A percentile compares a stretch with the other conserved stretches of the same genome.
These are phyloP conservation scores for Monascus ruber DNA, from an alignment of 2,329 filamentous ascomycete species.

Conservation along the genomic window DNA sequence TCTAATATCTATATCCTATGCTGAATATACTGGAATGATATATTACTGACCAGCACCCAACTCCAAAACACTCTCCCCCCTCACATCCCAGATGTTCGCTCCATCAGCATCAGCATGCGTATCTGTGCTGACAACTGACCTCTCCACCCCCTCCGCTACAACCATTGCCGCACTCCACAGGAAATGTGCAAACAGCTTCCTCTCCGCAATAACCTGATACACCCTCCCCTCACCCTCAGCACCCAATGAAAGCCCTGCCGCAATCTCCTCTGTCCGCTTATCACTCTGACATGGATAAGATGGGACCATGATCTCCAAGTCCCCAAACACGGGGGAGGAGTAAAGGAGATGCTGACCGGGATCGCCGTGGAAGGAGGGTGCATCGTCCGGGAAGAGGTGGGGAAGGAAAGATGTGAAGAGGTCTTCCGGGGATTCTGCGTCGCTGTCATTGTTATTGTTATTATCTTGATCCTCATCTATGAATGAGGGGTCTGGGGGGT, in stretches of 20 bases:
- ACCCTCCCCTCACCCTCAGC: slow-evolving; percentile 2
- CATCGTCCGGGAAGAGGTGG: slow-evolving; percentile 46
- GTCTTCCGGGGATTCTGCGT: slow-evolving; percentile 34
- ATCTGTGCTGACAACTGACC: slow-evolving; percentile 10
- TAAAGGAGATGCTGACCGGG: slow-evolving; percentile 42
- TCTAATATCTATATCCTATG: too few relatives aligned
- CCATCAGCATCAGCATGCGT: slow-evolving; percentile 7
- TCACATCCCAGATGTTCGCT: slow-evolving; percentile 30
- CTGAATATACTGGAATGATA: background rate
- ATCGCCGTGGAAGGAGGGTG: slow-evolving; percentile 43
- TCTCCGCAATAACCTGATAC: slow-evolving; percentile 31
- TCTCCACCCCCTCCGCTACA: slow-evolving; percentile 31
- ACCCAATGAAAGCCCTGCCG: slow-evolving; percentile 2
- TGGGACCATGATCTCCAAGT: slow-evolving; percentile 30
- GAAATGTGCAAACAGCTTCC: slow-evolving; percentile 48
- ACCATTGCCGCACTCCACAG: slow-evolving; percentile 45
- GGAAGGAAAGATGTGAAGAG: slow-evolving; percentile 44
- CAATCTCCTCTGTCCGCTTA: slow-evolving; percentile 9
- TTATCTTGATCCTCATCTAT: slow-evolving; percentile 10
- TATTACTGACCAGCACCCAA: slow-evolving; percentile 47
- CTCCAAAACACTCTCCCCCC: slow-evolving; percentile 44
- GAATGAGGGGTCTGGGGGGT: slow-evolving; percentile 6
- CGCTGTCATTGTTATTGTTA: slow-evolving; percentile 10
- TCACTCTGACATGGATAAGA: slow-evolving; percentile 30
- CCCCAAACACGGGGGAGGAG: slow-evolving; percentile 29